Evolutionary conservation across 2,329 filamentous ascomycete species (phyloP), one percentile per base, ranked within the genome.

Genomic region (Exophiala dermatitidis): DNA sequence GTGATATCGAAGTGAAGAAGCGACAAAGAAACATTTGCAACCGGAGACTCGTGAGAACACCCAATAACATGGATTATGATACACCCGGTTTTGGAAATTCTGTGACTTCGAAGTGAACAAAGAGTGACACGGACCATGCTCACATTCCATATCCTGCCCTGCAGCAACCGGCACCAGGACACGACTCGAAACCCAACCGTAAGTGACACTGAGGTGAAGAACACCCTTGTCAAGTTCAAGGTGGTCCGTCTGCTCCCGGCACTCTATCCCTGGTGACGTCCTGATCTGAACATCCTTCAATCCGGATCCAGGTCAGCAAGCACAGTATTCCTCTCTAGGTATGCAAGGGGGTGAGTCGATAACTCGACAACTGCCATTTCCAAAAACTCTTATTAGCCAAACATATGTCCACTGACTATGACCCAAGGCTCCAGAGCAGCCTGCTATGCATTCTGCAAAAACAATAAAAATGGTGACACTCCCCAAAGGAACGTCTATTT

Each of bases 21-120:
- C 2, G 31, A 48, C 34, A 48, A 48, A 48, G 46, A 47, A 48
- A 8, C 36, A 19, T 48, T 40, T n/a, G 26, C 46, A 2, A 40
- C 31, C 28, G n/a, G 19, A 41, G 5, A 31, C n/a, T 30, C 8
- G 28, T n/a, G 26, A 12, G 30, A 37, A 28, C 12, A 33, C 12
- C 45, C 45, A 12, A 37, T 47, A 28, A 37, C 5, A 7, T n/a
- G 1, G 34, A 40, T 5, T 40, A 26, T 38, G 29, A n/a, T 12
- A 12, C 32, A 48, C n/a, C 46, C 46, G 46, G 2, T 33, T 48
- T 38, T 33, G 46, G 46, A 41, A 38, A 38, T 37, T 26, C 19
- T 41, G 38, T 41, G 6, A 9, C 12, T 26, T 41, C 12, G 38
- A 41, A 41, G 38, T 28, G 37, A 46, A 33, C 31, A 46, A 52